Evolutionary conservation across 1,284 basidiomycete genomes (phyloP), one percentile per base, ranked within the genome.

Genomic region (Microbotryum lychnidis-dioicae): DNA sequence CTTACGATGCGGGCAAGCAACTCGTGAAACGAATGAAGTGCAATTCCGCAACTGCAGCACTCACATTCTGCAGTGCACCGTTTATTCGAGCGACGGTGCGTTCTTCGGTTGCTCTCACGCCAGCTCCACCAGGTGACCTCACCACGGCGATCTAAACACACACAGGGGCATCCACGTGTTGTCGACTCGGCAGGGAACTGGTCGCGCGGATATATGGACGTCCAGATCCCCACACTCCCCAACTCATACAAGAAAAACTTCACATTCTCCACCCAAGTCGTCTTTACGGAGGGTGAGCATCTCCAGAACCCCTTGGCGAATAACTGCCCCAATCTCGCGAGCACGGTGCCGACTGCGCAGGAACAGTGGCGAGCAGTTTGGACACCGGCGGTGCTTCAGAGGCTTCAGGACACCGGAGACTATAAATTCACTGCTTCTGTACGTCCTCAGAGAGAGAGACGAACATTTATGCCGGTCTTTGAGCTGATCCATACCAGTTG

Each of bases 401-500:
- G 37, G 12, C 37, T 42, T 42, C 37, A 42, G 14, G 37, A 42
- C 37, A 42, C 37, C 37, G 16, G 6, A 42, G 37, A 42, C 12
- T 42, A 42, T 10, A 42, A 42, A 1, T 16, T 42, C 37, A 42
- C 10, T 12, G 37, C 37, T 42, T 42, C 37, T 4, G 37, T 42
- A 18, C 14, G 37, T 42, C 5, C 10, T 16, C 8, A 21, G 16
- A 10, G 75, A 84, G 58, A 69, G 87, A 20, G 75, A 79, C 16
- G 54, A 66, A 3, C 27, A 5, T 57, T 60, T 81, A 76, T 81
- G 77, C 75, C 76, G 29, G 91, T 91, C 72, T 82, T 87, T 70
- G 91, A 89, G 0, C 79, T 92, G 1, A 82, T 87, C 58, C 81
- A 85, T 62, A 75, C 76, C 52, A 83, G 81, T 77, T 92, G 89